Conservation (phyloP, 495 filamentous ascomycete species). For the Parathielavia appendiculata region DNA sequence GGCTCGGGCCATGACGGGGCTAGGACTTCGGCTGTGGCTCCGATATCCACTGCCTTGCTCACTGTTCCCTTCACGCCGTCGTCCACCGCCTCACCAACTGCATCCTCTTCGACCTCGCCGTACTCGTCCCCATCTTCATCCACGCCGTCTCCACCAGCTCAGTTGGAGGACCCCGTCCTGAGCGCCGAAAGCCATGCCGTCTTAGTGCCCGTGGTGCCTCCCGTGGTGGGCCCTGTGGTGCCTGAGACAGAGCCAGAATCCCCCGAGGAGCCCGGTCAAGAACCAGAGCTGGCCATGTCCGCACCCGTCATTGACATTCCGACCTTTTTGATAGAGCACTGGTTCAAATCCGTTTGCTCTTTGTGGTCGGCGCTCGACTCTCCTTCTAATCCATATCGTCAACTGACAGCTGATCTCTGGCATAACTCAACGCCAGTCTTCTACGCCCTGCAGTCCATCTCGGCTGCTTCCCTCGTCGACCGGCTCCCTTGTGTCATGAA, state of each 20-base stretch:
- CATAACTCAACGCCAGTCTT: slow-evolving; percentile 26
- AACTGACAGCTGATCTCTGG: slow-evolving; percentile 28
- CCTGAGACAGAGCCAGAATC: neutral
- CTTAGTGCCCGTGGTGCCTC: neutral
- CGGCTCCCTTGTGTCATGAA: slow-evolving; percentile 29
- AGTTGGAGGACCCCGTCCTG: slow-evolving; percentile 1
- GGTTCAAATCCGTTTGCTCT: slow-evolving; percentile 35
- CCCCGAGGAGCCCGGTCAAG: neutral
- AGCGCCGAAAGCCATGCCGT: neutral
- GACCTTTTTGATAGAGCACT: slow-evolving; percentile 34
- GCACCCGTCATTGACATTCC: slow-evolving; percentile 32
- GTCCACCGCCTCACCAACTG: neutral
- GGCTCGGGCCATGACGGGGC: neutral
- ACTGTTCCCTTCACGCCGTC: neutral
- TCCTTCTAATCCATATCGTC: slow-evolving; percentile 28
- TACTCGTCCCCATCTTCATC: slow-evolving; percentile 12
- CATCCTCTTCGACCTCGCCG: slow-evolving; percentile 8
- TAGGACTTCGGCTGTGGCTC: neutral
- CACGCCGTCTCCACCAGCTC: slow-evolving; percentile 11
- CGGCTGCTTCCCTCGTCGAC: slow-evolving; percentile 33
- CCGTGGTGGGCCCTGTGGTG: neutral
- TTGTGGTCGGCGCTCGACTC: slow-evolving; percentile 36
- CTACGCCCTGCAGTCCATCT: slow-evolving; percentile 31
- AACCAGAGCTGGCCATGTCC: slow-evolving; percentile 13
- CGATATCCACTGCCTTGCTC: neutral